Percentiles rank a stretch among this genome's conserved stretches.
Conservation (phyloP, 148 eudicot species). For the Hydrangea macrophylla region DNA sequence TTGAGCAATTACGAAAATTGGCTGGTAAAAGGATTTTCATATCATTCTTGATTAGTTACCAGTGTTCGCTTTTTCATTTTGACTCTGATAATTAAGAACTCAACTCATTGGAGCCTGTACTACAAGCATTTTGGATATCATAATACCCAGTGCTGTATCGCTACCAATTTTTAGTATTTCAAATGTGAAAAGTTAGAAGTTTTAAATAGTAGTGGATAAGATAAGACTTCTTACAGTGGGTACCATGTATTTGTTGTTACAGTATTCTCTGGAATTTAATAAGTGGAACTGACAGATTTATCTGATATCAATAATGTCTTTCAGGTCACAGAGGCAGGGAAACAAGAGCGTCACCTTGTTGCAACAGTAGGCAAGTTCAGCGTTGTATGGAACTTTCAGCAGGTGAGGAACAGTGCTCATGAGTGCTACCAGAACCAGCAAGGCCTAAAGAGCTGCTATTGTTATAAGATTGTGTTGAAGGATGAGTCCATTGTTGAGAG, state of each 20-base stretch:
- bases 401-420: constrained; percentile 87
- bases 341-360: constrained; percentile 89
- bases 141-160: too few relatives aligned
- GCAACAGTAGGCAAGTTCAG: constrained; percentile 89
- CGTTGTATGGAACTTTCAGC: constrained; percentile 93
- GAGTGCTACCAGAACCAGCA: constrained; percentile 83
- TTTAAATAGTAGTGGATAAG: neutral
- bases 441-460: constrained; percentile 93
- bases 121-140: too few relatives aligned
- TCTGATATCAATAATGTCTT: constrained; percentile 2
- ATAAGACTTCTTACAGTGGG: neutral
- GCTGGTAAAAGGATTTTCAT: too few relatives aligned
- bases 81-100: too few relatives aligned
- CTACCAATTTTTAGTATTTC: neutral
- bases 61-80: too few relatives aligned
- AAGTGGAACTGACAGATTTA: neutral
- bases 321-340: constrained; percentile 91
- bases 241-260: neutral
- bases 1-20: too few relatives aligned
- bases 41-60: too few relatives aligned
- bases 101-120: too few relatives aligned
- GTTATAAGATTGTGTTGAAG: constrained; percentile 79
- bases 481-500: constrained; percentile 91
- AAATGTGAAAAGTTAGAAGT: neutral
- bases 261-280: neutral